Evolutionary conservation across 2,329 filamentous ascomycete species (phyloP), one percentile per base, ranked within the genome.

Genomic region (Blastomyces emzantsi): DNA sequence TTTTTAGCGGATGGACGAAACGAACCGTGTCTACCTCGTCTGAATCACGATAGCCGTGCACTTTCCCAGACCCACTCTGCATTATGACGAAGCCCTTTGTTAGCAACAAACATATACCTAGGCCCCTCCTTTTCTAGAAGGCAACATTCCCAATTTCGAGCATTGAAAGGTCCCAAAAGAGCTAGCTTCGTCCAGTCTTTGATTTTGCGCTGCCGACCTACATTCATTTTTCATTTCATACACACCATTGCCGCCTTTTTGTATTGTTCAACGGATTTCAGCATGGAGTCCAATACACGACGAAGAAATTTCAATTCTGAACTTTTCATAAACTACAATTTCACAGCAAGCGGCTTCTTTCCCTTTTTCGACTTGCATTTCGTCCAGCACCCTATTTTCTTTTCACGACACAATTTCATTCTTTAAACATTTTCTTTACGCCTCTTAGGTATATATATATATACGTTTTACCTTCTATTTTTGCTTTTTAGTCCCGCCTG

Each of bases 1-100:
- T 76, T 64, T 77, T 76, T 51, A 76, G 73, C 64, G 75, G 75
- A 57, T 77, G 75, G 75, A 71, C 71, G 1, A 70, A 73, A 62
- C 71, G 73, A 62, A 69, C 70, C 45, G 57, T 66, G 13, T 67
- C 68, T 22, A 64, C 66, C 13, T 25, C 55, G 2, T 43, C 55
- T 25, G 36, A 41, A 43, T 41, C 36, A 11, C 55, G 55, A 25
- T 58, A 58, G 13, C 3, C 33, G 7, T 11, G 3, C 3, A 3
- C 39, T 9, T 51, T 51, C 22, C 17, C 6, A 7, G 25, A 39
- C 33, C 19, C 25, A 36, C 19, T 19, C 58, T 22, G 11, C 9
- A 52, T 52, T 19, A 17, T 6, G 13, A 11, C 4, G 25, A 7
- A 45, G 17, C 17, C 13, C 43, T 47, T 52, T 17, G 25, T 28